Conservation (phyloP, 306 rosid genomes). For the Gillenia trifoliata region DNA sequence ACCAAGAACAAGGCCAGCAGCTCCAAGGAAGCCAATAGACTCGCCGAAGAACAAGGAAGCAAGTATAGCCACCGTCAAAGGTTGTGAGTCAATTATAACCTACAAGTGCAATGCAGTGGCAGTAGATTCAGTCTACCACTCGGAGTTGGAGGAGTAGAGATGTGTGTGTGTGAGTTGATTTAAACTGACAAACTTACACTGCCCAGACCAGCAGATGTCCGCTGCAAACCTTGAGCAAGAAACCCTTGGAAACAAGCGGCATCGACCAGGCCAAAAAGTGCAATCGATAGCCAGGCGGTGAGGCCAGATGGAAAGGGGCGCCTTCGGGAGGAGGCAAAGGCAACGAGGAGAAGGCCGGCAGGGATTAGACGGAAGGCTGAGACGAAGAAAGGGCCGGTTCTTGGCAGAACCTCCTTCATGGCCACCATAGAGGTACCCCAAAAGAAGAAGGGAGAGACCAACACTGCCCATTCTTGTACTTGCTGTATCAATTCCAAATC, state of each 20-base stretch:
- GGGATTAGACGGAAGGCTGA: conserved; percentile 83
- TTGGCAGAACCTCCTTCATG: conserved; percentile 88
- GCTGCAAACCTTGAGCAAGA: conserved; percentile 79
- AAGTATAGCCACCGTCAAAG: conserved; percentile 90
- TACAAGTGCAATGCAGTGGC: conserved; percentile 29
- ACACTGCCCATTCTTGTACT: conserved; percentile 59
- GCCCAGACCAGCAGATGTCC: conserved; percentile 94
- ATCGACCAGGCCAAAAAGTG: conserved; percentile 71
- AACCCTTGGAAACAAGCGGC: conserved; percentile 97
- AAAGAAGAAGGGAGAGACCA: conserved; percentile 93
- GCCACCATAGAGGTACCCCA: conserved; percentile 99
- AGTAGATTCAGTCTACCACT: not conserved
- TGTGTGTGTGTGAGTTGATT: not conserved
- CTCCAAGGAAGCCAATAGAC: conserved; percentile 83
- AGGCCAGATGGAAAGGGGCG: conserved; percentile 69
- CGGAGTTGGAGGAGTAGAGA: not conserved
- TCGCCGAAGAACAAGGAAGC: conserved; percentile 86
- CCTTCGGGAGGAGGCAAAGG: conserved; percentile 64
- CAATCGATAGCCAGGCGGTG: conserved; percentile 78
- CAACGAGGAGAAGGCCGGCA: conserved; percentile 80
- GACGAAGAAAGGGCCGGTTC: conserved; percentile 73
- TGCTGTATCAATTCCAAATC: not conserved
- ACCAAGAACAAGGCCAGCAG: conserved; percentile 82
- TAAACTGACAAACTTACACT: conserved; percentile 50
- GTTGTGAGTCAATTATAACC: conserved; percentile 97